A percentile compares a stretch with the other conserved stretches of the same genome.
Conservation (phyloP, 2,329 filamentous ascomycete genomes). For the Ophiosphaerella korrae region DNA sequence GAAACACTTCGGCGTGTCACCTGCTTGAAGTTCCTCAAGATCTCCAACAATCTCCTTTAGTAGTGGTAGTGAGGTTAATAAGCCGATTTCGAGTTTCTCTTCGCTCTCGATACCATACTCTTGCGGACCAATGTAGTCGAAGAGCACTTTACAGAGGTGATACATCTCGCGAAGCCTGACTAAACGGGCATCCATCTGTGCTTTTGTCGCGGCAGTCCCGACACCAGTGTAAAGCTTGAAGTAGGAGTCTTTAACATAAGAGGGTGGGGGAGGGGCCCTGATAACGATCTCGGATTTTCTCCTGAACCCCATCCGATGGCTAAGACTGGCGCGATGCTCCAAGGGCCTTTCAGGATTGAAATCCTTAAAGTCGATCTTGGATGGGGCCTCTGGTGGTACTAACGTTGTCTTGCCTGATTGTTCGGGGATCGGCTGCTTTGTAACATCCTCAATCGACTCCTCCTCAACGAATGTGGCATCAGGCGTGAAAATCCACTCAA, state of each 20-base stretch:
- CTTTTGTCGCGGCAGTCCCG: slow-evolving; percentile 62
- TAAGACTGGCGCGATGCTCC: slow-evolving; percentile 45
- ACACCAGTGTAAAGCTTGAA: slow-evolving; percentile 88
- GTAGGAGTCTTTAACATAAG: slow-evolving; percentile 65
- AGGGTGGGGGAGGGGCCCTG: slow-evolving; percentile 28
- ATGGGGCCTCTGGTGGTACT: slow-evolving; percentile 36
- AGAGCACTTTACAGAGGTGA: slow-evolving; percentile 89
- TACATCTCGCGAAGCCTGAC: slow-evolving; percentile 92
- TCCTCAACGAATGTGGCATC: slow-evolving; percentile 78
- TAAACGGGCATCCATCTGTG: slow-evolving; percentile 82
- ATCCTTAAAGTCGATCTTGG: slow-evolving; percentile 37
- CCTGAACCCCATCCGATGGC: slow-evolving; percentile 58
- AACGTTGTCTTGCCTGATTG: slow-evolving; percentile 29
- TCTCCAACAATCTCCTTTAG: slow-evolving; percentile 97
- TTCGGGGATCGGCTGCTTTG: slow-evolving; percentile 38
- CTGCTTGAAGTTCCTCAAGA: slow-evolving; percentile 95
- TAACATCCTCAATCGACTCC: slow-evolving; percentile 41
- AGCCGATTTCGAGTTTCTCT: slow-evolving; percentile 97
- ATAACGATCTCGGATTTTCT: slow-evolving; percentile 54
- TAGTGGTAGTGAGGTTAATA: slow-evolving; percentile 89
- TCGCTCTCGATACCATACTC: slow-evolving; percentile 96
- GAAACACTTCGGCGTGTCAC: slow-evolving; percentile 91
- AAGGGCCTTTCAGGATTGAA: slow-evolving; percentile 47
- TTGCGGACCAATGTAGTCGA: slow-evolving; percentile 97
- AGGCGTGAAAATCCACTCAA: slow-evolving; percentile 97